Percentiles rank a stretch among this genome's conserved stretches.
phyloP scores from a whole-genome alignment of 306 rosid species.

The Boehmeria nivea region DNA sequence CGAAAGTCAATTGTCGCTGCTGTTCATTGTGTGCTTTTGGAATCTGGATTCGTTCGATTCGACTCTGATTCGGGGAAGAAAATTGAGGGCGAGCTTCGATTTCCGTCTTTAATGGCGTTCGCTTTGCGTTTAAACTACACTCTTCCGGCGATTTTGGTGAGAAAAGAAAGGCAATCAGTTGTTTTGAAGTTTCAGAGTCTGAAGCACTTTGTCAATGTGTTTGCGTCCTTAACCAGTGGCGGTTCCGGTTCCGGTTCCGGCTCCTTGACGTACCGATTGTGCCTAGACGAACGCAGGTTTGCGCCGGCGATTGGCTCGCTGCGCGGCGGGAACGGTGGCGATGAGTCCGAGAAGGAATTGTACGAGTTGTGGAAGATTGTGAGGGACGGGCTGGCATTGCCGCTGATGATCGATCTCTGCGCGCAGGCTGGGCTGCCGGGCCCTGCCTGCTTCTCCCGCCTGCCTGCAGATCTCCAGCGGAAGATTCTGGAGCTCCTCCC shows the following conservation, averaged over 20 bases:
- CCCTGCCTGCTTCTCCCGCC: slow-evolving; percentile 66
- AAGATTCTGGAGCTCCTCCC: slow-evolving; percentile 56
- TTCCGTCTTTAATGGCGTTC: slow-evolving; percentile 34
- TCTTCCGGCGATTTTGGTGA: slow-evolving; percentile 45
- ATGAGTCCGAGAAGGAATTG: slow-evolving; percentile 25
- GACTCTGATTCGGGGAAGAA: slow-evolving; percentile 33
- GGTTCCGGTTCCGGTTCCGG: slow-evolving; percentile 32
- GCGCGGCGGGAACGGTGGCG: background rate
- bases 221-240: slow-evolving; percentile 42
- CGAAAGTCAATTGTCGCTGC: slow-evolving; percentile 40
- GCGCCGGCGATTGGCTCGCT: slow-evolving; percentile 29
- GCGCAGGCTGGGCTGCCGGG: slow-evolving; percentile 47
- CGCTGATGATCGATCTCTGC: slow-evolving; percentile 72
- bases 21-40: slow-evolving; percentile 62
- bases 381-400: slow-evolving; percentile 68
- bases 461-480: slow-evolving; percentile 58
- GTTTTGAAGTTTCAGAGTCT: slow-evolving; percentile 53
- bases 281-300: slow-evolving; percentile 43
- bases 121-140: slow-evolving; percentile 47
- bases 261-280: slow-evolving; percentile 30
- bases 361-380: slow-evolving; percentile 70
- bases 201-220: slow-evolving; percentile 51
- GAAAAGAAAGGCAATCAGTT: slow-evolving; percentile 24
- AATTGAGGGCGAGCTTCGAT: slow-evolving; percentile 17
- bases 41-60: slow-evolving; percentile 59